Base-by-base conservation (phyloP, 1,284 basidiomycete species). In the Moesziomyces antarcticus region DNA sequence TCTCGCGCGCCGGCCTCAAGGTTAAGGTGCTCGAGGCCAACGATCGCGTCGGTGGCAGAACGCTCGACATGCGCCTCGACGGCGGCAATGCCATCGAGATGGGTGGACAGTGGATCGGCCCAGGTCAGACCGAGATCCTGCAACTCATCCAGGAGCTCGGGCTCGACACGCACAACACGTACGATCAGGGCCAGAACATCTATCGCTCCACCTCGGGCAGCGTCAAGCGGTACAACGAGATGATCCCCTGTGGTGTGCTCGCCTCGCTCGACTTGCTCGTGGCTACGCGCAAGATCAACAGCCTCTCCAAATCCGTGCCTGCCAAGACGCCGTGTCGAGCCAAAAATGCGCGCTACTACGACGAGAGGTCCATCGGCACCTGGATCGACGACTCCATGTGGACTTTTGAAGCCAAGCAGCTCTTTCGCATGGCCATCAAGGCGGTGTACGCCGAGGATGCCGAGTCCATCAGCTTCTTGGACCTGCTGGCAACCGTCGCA, bases 21-120 rank as follows among this genome's bases (percentile, higher is more conserved):
- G 86, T 87, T 24, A 81, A 86, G 24, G 80, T 87, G 30, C 81
- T 87, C 49, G 86, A 87, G 70, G 87, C 86, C 3, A 79, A 86
- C 42, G 83, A 86, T 56, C 77, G 86, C 27, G 78, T 86, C 16
- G 87, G 87, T 16, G 87, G 87, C 3, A 80, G 87, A 24, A 85
- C 86, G 2, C 73, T 72, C 25, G 69, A 79, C 44, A 85, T 85
- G 9, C 84, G 82, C 70, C 49, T 62, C 3, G 65, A 76, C 20
- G 78, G 62, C 33, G 75, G 69, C 50, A 73, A 69, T 27, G 56
- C 56, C 5, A 78, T 87, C 43, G 87, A 87, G 63, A 75, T 87
- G 27, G 87, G 87, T n/a, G 87, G 86, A 64, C 85, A 84, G 59
- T 87, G 85, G 85, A 86, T 87, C 37, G 86, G 87, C 61, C 86